These are phyloP conservation scores for Aspergillus sp. DNA, from an alignment of 2,329 filamentous ascomycete species.

Conservation along the genomic window DNA sequence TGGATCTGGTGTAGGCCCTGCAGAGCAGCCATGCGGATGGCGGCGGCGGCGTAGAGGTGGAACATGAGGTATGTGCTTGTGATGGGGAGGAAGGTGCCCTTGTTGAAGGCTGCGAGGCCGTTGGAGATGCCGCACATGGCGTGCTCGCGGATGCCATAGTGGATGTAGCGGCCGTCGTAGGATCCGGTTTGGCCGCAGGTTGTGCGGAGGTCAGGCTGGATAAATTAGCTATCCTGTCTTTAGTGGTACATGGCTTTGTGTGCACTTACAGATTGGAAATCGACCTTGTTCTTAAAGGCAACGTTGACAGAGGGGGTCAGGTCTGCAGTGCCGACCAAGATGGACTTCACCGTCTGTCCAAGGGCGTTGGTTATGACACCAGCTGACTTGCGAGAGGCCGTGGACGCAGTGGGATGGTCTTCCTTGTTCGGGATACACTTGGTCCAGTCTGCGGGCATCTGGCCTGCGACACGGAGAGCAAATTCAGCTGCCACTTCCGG, in stretches of 20 bases:
- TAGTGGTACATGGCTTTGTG: no score
- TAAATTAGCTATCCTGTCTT: background rate
- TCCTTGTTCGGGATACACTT: conserved; percentile 20
- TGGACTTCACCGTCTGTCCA: background rate
- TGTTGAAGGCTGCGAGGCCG: conserved; percentile 18
- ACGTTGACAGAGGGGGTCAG: conserved; percentile 11
- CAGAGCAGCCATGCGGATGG: conserved; percentile 14
- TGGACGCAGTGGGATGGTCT: background rate
- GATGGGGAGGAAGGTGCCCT: conserved; percentile 12
- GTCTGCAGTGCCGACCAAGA: conserved; percentile 9
- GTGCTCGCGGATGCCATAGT: conserved; percentile 15
- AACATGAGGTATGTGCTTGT: conserved; percentile 15
- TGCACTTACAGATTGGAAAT: conserved; percentile 12
- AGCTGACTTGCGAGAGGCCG: conserved; percentile 10
- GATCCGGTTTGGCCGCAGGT: conserved; percentile 8
- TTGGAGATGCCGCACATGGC: conserved; percentile 16
- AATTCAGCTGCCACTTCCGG: conserved; percentile 9
- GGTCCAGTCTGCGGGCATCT: conserved; percentile 12
- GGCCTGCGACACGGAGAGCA: conserved; percentile 11
- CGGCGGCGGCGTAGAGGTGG: conserved; percentile 13
- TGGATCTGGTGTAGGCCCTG: conserved; percentile 13
- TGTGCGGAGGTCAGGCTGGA: conserved; percentile 12
- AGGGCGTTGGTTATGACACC: conserved; percentile 3
- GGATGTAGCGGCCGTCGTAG: conserved; percentile 13
- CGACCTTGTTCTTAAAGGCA: conserved; percentile 12